These are phyloP conservation scores for Pestalotiopsis sp. DNA, from an alignment of 2,329 filamentous ascomycete species.

Conservation along the genomic window DNA sequence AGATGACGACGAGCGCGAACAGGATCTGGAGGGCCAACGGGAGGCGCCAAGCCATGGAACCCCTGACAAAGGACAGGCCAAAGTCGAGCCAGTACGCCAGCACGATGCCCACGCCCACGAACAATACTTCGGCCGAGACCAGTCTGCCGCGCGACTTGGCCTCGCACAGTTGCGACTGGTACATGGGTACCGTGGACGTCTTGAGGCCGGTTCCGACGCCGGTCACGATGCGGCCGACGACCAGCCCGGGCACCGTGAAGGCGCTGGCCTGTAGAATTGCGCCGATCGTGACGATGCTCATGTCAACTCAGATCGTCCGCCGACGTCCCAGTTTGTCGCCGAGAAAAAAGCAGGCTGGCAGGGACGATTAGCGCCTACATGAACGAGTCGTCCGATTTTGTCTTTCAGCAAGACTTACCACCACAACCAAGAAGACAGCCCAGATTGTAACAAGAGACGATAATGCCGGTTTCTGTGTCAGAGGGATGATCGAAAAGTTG, in stretches of 20 bases:
- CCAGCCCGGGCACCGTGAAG: slow-evolving; percentile 10
- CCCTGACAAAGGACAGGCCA: slow-evolving; percentile 30
- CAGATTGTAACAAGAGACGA: slow-evolving; percentile 14
- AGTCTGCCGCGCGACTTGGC: slow-evolving; percentile 43
- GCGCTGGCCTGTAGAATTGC: slow-evolving; percentile 12
- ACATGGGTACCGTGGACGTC: slow-evolving; percentile 39
- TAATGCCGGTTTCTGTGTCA: slow-evolving; percentile 8
- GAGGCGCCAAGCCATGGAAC: slow-evolving; percentile 31
- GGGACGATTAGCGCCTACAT: not conserved
- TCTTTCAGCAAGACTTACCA: not conserved
- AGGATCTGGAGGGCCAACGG: slow-evolving; percentile 34
- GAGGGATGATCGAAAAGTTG: slow-evolving; percentile 10
- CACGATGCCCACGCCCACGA: slow-evolving; percentile 29
- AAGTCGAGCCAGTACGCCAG: slow-evolving; percentile 35
- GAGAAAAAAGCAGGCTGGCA: slow-evolving; percentile 1
- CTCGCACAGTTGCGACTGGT: slow-evolving; percentile 47
- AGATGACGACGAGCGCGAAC: slow-evolving; percentile 28
- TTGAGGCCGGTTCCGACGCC: slow-evolving; percentile 18
- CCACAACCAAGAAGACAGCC: not conserved
- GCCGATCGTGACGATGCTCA: slow-evolving; percentile 15
- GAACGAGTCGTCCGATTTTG: too few relatives aligned
- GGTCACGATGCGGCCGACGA: slow-evolving; percentile 12
- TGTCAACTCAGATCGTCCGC: slow-evolving; percentile 11
- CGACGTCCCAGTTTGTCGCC: slow-evolving; percentile 13
- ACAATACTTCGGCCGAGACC: slow-evolving; percentile 38